phyloP scores from a whole-genome alignment of 2,329 filamentous ascomycete genomes.

The Fusarium miscanthi region DNA sequence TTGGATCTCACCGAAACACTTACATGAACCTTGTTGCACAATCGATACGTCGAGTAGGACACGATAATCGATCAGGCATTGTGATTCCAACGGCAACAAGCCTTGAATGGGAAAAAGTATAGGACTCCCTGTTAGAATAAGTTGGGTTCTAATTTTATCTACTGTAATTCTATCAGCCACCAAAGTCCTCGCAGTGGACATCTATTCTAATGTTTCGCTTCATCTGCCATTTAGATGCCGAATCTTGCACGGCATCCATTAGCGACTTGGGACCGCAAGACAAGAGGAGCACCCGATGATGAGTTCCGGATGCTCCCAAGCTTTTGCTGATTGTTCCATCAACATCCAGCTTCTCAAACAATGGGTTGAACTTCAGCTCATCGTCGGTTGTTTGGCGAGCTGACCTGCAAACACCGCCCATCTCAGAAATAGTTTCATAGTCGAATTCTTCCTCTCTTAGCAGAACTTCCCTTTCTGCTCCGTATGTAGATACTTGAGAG shows the following conservation, averaged over 20 bases:
- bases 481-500: fast-evolving
- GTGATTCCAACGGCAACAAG: background rate
- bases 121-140: background rate
- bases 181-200: background rate
- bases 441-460: background rate
- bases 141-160: fast-evolving
- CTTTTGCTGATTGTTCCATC: background rate
- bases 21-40: too few relatives aligned
- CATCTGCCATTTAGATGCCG: background rate
- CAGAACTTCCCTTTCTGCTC: background rate
- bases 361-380: background rate
- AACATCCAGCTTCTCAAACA: background rate
- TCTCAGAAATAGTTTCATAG: background rate
- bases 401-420: fast-evolving
- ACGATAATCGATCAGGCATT: too few relatives aligned
- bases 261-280: background rate
- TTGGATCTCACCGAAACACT: background rate
- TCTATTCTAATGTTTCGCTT: background rate
- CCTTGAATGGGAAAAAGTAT: background rate
- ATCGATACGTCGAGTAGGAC: too few relatives aligned
- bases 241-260: background rate
- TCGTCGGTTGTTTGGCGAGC: background rate
- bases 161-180: background rate
- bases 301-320: background rate
- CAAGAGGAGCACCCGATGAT: fast-evolving